Evolutionary conservation across 768 basidiomycete genomes (phyloP), one percentile per base, ranked within the genome.

Genomic region (Serpula lacrymans): DNA sequence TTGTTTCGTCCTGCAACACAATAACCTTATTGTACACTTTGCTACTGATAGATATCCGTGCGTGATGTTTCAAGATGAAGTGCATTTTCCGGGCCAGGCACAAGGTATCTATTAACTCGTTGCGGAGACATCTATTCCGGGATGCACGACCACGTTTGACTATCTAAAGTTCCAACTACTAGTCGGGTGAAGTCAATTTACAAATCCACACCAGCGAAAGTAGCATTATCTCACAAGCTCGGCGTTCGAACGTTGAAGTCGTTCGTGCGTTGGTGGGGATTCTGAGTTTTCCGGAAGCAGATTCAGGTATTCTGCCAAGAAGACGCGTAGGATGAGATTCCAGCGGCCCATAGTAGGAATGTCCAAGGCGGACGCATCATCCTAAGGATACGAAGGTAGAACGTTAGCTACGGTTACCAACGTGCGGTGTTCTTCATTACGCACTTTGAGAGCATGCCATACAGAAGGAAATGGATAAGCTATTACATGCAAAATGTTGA

Each of bases 401-500:
- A 18, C 18, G 37, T 22, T 23, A 7, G 47, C 16, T 5, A 47
- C 18, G 26, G 24, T 37, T 30, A 18, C 32, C 5, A 28, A 9
- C 17, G 7, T 21, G 28, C 25, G 24, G 16, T 27, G 25, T 16
- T 34, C 37, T 31, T 21, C 8, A 27, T 27, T 10, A 65, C 77
- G 53, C 55, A 91, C 95, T 42, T 55, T 58, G 25, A 89, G 55
- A 6, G 76, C 82, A 60, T 97, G 93, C 94, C 93, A 97, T 12
- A 95, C 91, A 2, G 29, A 43, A 3, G 96, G 96, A 61, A 98
- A 99, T 2, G 88, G 92, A 34, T 78, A 77, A 2, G 94, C 65
- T 40, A 98, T 98, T 33, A 98, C 59, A 61, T 99, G 96, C 49
- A 99, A 64, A 37, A 98, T 67, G 46, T 80, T 88, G 12, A 98